Base-by-base conservation (phyloP, 768 basidiomycete genomes). In the Calocybe gangraenosa region DNA sequence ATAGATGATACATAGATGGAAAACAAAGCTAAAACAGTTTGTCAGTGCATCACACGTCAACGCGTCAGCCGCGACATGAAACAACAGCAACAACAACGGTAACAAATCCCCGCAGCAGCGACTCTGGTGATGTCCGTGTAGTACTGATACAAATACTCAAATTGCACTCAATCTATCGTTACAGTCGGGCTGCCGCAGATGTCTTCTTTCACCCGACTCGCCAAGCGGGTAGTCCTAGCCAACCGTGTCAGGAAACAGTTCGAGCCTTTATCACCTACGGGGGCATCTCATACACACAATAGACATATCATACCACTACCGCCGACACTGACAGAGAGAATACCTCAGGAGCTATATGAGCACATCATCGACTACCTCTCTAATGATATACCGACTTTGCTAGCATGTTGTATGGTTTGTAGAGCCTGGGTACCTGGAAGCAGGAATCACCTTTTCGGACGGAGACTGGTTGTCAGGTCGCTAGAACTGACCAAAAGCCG, bases 351-450 rank as follows among this genome's bases (percentile, higher is more conserved):
- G 40, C 42, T 56, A 8, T 51, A 42, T 22, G 52, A 56, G 23
- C 38, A 40, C 13, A 42, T 56, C 23, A 51, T 56, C 2, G 42
- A 49, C 10, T 23, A 47, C 21, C 47, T 56, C 10, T 35, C 39
- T 19, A 25, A 49, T 22, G 43, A 55, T 40, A 30, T 36, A 14
- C 15, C 14, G n/a, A 30, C 53, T 20, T 44, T 59, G 11, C 34
- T 46, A 19, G 41, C 44, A 13, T 62, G 58, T 42, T 50, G 55
- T n/a, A 31, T 58, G 22, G 60, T 61, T 14, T 61, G 56, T 35
- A 46, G 45, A n/a, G 49, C 52, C 9, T 61, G 60, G 60, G 25
- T 57, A 6, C 57, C 57, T 25, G 44, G 42, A 11, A 51, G 52
- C 44, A 40, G 52, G 23, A 43, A 49, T 21, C 50, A 49, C 21